Evolutionary conservation across 257 asterid genomes (phyloP).

Genomic region (Sherardia arvensis): DNA sequence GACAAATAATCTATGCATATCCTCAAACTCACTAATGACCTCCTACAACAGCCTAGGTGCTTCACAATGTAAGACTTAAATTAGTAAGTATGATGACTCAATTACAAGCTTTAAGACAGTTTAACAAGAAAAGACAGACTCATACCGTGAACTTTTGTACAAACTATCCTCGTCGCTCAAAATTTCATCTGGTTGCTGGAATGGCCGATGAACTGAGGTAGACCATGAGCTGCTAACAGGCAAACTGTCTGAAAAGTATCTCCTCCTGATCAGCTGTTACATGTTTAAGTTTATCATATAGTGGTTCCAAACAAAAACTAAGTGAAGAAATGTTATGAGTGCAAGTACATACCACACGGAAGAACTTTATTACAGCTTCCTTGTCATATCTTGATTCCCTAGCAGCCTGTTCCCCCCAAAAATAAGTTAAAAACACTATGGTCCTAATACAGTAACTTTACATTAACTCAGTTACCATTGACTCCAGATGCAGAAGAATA

Average conservation of each 20-base stretch:
- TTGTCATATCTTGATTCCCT: constrained; percentile 92
- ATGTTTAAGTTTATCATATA: constrained; percentile 16
- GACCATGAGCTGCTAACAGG: constrained; percentile 78
- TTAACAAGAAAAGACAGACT: neutral
- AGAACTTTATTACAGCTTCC: constrained; percentile 84
- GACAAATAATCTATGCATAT: neutral
- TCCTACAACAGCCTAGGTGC: neutral
- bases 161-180: constrained; percentile 61
- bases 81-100: neutral
- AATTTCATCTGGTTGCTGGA: constrained; percentile 54
- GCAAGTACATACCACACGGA: constrained; percentile 54
- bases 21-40: neutral
- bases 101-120: neutral
- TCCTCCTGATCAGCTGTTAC: constrained; percentile 80
- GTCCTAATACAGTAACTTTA: neutral
- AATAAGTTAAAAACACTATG: neutral
- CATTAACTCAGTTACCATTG: neutral
- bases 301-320: constrained; percentile 2
- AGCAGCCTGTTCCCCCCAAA: constrained; percentile 58
- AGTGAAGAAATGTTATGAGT: constrained; percentile 8
- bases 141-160: constrained; percentile 42
- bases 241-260: constrained; percentile 90
- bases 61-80: neutral
- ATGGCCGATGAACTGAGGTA: constrained; percentile 32
- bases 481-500: neutral